A percentile compares a stretch with the other conserved stretches of the same genome.
Evolutionary conservation across 2,329 filamentous ascomycete species (phyloP).

Genomic region (Fusarium anthophilum): DNA sequence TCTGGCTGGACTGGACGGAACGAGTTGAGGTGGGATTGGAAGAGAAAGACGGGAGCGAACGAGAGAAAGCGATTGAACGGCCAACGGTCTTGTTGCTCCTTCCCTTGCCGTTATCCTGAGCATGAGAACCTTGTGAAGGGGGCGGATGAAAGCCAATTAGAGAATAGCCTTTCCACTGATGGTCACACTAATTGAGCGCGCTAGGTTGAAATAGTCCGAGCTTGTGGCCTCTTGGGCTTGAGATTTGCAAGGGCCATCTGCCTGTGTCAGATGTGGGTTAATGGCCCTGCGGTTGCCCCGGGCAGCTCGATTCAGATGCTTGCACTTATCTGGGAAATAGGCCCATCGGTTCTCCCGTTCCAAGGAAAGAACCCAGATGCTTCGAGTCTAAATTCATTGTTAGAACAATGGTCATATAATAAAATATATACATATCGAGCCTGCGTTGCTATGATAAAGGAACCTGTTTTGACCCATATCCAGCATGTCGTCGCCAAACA

Average conservation of each 20-base stretch:
- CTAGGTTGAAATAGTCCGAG: slow-evolving; percentile 24
- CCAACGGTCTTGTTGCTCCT: slow-evolving; percentile 33
- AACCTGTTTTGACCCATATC: background rate
- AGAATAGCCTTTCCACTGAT: slow-evolving; percentile 1
- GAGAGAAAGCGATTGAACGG: slow-evolving; percentile 28
- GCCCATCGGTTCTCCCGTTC: background rate
- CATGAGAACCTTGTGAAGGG: slow-evolving; percentile 24
- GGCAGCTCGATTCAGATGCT: slow-evolving; percentile 30
- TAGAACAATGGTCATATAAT: background rate
- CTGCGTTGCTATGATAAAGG: background rate
- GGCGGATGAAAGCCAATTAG: slow-evolving; percentile 25
- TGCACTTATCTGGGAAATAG: slow-evolving; percentile 11
- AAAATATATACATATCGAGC: background rate
- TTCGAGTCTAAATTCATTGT: background rate
- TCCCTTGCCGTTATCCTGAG: slow-evolving; percentile 35
- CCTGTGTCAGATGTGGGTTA: slow-evolving; percentile 11
- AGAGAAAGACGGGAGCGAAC: slow-evolving; percentile 3
- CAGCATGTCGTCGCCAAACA: background rate
- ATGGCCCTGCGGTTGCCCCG: slow-evolving; percentile 30
- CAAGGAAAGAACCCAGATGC: slow-evolving; percentile 17
- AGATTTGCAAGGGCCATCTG: slow-evolving; percentile 12
- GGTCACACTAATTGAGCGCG: slow-evolving; percentile 15
- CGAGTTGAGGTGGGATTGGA: slow-evolving; percentile 7
- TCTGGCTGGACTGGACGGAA: slow-evolving; percentile 5
- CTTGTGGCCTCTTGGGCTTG: slow-evolving; percentile 24